Evolutionary conservation across 2,329 filamentous ascomycete genomes (phyloP).

Genomic region (Proliferodiscus dingleyae): DNA sequence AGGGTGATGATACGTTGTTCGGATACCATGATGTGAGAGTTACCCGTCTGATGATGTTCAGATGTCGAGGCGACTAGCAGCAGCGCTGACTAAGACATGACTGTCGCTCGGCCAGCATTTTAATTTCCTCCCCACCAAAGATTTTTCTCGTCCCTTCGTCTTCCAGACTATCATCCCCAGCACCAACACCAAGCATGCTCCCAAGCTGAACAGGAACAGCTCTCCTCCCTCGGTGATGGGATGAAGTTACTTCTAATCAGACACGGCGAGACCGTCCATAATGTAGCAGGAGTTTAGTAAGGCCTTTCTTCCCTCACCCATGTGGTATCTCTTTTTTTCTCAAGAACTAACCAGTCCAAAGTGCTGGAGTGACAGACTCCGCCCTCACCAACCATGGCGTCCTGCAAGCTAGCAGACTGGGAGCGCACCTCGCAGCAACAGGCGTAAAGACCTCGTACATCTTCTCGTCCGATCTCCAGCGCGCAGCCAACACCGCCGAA

Average conservation of each 20-base stretch:
- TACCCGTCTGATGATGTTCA: no score
- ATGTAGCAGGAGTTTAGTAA: slow-evolving; percentile 73
- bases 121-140: neutral
- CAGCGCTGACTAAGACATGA: neutral
- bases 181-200: slow-evolving; percentile 16
- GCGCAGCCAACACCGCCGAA: slow-evolving; percentile 67
- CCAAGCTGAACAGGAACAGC: slow-evolving; percentile 16
- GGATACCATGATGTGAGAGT: no score
- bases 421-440: slow-evolving; percentile 57
- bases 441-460: slow-evolving; percentile 62
- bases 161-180: slow-evolving; percentile 6
- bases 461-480: slow-evolving; percentile 73
- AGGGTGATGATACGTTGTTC: no score
- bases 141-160: slow-evolving; percentile 1
- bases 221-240: slow-evolving; percentile 24
- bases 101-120: neutral
- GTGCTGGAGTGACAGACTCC: slow-evolving; percentile 77
- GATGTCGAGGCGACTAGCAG: neutral
- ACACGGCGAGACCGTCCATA: slow-evolving; percentile 88
- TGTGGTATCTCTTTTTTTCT: slow-evolving; percentile 14
- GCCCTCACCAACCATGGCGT: slow-evolving; percentile 75
- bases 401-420: slow-evolving; percentile 71
- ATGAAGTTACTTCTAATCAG: slow-evolving; percentile 73
- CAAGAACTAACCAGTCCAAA: slow-evolving; percentile 13
- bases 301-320: no score